Evolutionary conservation across 192 early-diverging fungal species (phyloP).

Genomic region (Backusella tuberculispora): DNA sequence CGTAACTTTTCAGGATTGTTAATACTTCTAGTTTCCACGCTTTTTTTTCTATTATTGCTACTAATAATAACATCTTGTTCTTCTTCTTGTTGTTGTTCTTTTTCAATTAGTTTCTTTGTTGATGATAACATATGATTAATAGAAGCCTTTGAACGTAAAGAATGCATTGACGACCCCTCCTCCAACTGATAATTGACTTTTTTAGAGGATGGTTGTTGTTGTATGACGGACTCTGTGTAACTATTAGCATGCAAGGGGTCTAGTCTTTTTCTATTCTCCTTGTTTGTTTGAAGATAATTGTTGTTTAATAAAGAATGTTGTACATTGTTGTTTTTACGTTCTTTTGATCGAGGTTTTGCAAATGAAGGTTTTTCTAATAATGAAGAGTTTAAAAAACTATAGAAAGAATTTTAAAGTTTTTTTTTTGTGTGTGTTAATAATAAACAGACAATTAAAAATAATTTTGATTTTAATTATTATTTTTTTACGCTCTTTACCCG

Average conservation of each 20-base stretch:
- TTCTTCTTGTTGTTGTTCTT: not conserved
- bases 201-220: not conserved
- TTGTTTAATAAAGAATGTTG: not conserved
- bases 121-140: not conserved
- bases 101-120: not conserved
- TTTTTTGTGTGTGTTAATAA: too few species aligned
- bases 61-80: not conserved
- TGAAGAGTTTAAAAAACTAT: not conserved
- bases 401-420: not conserved
- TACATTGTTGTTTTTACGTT: not conserved
- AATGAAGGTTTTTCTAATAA: constrained; percentile 3
- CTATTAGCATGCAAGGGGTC: constrained; percentile 11
- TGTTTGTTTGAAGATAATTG: not conserved
- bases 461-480: not conserved
- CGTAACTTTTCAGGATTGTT: constrained; percentile 1
- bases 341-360: constrained; percentile 7
- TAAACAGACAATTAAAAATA: not conserved
- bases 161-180: not conserved
- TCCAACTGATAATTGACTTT: constrained; percentile 4
- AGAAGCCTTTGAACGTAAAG: not conserved
- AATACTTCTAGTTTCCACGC: not conserved
- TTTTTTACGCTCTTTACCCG: not conserved
- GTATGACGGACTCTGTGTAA: constrained; percentile 16
- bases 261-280: not conserved
- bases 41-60: not conserved